Evolutionary conservation across 2,329 filamentous ascomycete genomes (phyloP), one percentile per base, ranked within the genome.

Genomic region (Colletotrichum eleusines): DNA sequence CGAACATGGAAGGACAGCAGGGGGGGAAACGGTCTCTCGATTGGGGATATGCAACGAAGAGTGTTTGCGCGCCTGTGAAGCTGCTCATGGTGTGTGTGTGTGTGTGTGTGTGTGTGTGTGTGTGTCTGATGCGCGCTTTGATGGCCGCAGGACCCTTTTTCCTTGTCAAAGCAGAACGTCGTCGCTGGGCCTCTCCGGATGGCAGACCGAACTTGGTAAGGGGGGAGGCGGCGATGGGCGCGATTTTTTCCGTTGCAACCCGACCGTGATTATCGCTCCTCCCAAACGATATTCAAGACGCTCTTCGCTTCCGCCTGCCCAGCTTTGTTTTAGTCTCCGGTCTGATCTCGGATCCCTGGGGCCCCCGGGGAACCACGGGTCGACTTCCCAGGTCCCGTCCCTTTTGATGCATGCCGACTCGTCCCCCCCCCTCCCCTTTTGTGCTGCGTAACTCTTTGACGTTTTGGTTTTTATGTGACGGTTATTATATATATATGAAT

Each of bases 131-230:
- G 63, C 62, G 28, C 68, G 68, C 68, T 71, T 68, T 71, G 68
- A 63, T 58, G 67, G 31, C 12, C 50, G 23, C 58, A 31, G 68
- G 50, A 63, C 68, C 68, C 58, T 68, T 63, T 33, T 57, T 44
- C 18, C 33, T n/a, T 63, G 68, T 68, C 68, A 67, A 71, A 68
- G 68, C 68, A 63, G 44, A 67, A 61, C 23, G 26, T 40, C 23
- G 26, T 40, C 64, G 50, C 46, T 54, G 46, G 54, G 44, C 54
- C 50, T 68, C 40, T 42, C 68, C 68, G 68, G 68, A 71, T 68
- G 68, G 63, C 68, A 71, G 67, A 68, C 64, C 68, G 68, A 71
- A 71, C 58, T 58, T 33, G 31, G n/a, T n/a, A n/a, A n/a, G n/a
- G n/a, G 66, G 60, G 51, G 60, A 42, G 46, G 44, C 44, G 60